These are phyloP conservation scores for Kuraishia capsulata DNA, from an alignment of 805 yeast species.

Conservation along the genomic window DNA sequence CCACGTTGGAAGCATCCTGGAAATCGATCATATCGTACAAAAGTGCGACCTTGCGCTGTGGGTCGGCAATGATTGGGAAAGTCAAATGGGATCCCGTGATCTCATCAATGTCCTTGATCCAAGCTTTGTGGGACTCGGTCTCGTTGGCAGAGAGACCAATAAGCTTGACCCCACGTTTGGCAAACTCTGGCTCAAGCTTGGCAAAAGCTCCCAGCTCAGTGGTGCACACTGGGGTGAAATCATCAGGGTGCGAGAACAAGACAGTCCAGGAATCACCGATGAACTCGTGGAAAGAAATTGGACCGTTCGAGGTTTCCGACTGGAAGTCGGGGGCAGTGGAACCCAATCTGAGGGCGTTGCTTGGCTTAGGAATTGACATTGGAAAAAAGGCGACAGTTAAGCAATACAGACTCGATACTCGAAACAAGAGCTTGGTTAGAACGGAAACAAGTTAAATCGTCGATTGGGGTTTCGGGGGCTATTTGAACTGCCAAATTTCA, in stretches of 20 bases:
- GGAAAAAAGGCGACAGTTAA: conserved; percentile 3
- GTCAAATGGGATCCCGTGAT: conserved; percentile 47
- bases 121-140: conserved; percentile 48
- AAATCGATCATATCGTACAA: conserved; percentile 64
- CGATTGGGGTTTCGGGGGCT: too few species aligned
- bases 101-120: conserved; percentile 69
- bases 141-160: conserved; percentile 63
- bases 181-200: conserved; percentile 60
- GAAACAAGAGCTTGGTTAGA: background rate
- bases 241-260: conserved; percentile 70
- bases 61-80: conserved; percentile 67
- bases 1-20: conserved; percentile 60
- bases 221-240: conserved; percentile 73
- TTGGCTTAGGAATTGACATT: conserved; percentile 33
- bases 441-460: too few species aligned
- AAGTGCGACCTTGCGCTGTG: conserved; percentile 48
- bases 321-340: conserved; percentile 63
- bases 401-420: background rate
- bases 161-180: conserved; percentile 53
- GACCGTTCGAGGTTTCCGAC: conserved; percentile 55
- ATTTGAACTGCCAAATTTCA: too few species aligned
- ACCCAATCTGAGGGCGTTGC: conserved; percentile 38
- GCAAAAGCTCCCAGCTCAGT: conserved; percentile 75
- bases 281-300: conserved; percentile 53
- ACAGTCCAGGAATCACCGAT: conserved; percentile 57